Conservation (phyloP, 1,284 basidiomycete species). For the Austroboletus niveus region DNA sequence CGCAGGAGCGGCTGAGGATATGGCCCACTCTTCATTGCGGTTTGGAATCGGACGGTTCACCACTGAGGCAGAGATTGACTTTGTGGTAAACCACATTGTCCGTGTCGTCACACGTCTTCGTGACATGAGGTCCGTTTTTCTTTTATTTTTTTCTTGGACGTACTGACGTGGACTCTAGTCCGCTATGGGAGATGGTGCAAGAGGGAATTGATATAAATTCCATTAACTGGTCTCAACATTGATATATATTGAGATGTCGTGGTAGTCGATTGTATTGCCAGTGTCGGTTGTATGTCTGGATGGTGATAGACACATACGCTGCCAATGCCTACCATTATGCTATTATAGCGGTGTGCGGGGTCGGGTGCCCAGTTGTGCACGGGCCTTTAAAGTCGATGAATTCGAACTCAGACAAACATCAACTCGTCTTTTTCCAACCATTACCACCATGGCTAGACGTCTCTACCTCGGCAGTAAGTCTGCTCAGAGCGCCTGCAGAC, state of each 20-base stretch:
- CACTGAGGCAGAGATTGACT: slow-evolving; percentile 96
- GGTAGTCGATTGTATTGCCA: slow-evolving; percentile 7
- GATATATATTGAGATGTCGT: slow-evolving; percentile 12
- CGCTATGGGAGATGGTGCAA: slow-evolving; percentile 98
- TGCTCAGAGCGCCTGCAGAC: slow-evolving; percentile 3
- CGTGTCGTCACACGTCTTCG: slow-evolving; percentile 75
- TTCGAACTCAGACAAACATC: slow-evolving; percentile 38
- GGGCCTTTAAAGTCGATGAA: slow-evolving; percentile 34
- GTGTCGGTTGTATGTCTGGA: background rate
- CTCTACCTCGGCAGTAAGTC: slow-evolving; percentile 79
- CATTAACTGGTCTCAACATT: slow-evolving; percentile 88
- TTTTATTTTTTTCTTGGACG: slow-evolving; percentile 4
- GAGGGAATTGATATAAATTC: slow-evolving; percentile 94
- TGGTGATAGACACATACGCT: background rate
- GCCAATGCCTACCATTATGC: background rate
- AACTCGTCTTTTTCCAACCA: slow-evolving; percentile 36
- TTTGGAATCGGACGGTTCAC: slow-evolving; percentile 99
- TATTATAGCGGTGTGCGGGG: slow-evolving; percentile 13
- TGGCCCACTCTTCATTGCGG: slow-evolving; percentile 97
- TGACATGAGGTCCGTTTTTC: slow-evolving; percentile 56
- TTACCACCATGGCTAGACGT: slow-evolving; percentile 72
- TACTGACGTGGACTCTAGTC: slow-evolving; percentile 45
- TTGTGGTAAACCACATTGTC: slow-evolving; percentile 89
- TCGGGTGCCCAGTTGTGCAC: slow-evolving; percentile 28
- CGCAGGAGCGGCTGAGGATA: slow-evolving; percentile 91